Percentiles rank a stretch among this genome's conserved stretches.
Conservation (phyloP, 2,329 filamentous ascomycete genomes). For the Aureobasidium sp. region DNA sequence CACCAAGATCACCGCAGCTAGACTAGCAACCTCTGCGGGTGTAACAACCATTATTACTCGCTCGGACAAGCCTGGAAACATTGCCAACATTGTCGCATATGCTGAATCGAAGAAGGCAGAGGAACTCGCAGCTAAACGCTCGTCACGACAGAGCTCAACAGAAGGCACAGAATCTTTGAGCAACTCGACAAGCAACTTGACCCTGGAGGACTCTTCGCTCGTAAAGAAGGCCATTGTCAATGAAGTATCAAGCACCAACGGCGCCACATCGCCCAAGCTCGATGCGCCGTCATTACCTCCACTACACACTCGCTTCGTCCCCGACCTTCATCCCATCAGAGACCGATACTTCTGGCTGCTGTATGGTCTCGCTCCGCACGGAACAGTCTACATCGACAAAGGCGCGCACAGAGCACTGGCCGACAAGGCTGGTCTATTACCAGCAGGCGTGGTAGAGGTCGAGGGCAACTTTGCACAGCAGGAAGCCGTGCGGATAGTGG, state of each 20-base stretch:
- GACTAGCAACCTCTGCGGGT: slow-evolving; percentile 85
- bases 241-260: slow-evolving; percentile 11
- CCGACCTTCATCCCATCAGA: slow-evolving; percentile 74
- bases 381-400: slow-evolving; percentile 86
- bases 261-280: slow-evolving; percentile 24
- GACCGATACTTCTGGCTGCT: slow-evolving; percentile 97
- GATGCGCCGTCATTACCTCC: slow-evolving; percentile 39
- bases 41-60: slow-evolving; percentile 94
- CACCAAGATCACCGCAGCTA: slow-evolving; percentile 92
- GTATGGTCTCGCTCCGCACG: slow-evolving; percentile 83
- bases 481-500: slow-evolving; percentile 80
- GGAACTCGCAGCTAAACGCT: slow-evolving; percentile 6
- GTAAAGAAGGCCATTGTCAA: slow-evolving; percentile 23
- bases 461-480: slow-evolving; percentile 85
- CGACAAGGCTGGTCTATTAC: slow-evolving; percentile 79
- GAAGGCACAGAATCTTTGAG: neutral
- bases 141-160: neutral
- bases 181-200: slow-evolving; percentile 21
- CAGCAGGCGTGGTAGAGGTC: slow-evolving; percentile 84
- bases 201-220: neutral
- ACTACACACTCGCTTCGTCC: slow-evolving; percentile 87
- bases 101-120: slow-evolving; percentile 56
- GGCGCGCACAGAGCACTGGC: slow-evolving; percentile 75
- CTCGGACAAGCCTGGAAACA: slow-evolving; percentile 89
- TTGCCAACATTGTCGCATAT: slow-evolving; percentile 77